Evolutionary conservation across 2,329 filamentous ascomycete genomes (phyloP).

Genomic region (Lasiodiplodia citricola): DNA sequence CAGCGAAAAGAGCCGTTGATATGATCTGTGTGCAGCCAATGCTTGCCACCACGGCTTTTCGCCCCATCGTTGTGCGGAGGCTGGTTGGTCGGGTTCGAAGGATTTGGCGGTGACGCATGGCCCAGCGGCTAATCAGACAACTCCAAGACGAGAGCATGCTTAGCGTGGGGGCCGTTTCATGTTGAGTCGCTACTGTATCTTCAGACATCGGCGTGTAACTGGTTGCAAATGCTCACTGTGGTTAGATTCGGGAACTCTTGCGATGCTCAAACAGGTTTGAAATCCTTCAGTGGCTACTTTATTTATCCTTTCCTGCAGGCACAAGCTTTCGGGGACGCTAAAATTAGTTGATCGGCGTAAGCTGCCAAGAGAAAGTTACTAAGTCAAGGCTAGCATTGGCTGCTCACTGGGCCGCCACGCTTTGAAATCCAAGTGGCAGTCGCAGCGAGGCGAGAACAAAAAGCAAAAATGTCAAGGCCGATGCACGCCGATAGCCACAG

Average conservation of each 20-base stretch:
- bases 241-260: not conserved
- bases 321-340: not conserved
- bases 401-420: not conserved
- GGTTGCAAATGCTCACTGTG: not conserved
- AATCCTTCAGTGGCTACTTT: not conserved
- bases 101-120: not conserved
- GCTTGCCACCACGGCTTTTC: not conserved
- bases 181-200: not conserved
- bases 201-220: not conserved
- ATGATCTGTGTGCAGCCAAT: not conserved
- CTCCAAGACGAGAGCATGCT: not conserved
- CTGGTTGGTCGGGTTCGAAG: not conserved
- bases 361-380: not conserved
- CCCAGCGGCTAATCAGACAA: not conserved
- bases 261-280: not conserved
- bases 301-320: not conserved
- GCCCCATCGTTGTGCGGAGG: not conserved
- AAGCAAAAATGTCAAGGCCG: not conserved
- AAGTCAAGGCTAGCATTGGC: not conserved
- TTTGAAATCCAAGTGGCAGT: not conserved
- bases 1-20: not conserved
- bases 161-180: conserved; percentile 1
- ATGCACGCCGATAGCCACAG: too few relatives aligned
- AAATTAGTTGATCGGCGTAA: conserved; percentile 6
- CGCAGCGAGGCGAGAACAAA: too few relatives aligned